Evolutionary conservation across 805 yeast genomes (phyloP).

Genomic region (Kodamaea leandrae): DNA sequence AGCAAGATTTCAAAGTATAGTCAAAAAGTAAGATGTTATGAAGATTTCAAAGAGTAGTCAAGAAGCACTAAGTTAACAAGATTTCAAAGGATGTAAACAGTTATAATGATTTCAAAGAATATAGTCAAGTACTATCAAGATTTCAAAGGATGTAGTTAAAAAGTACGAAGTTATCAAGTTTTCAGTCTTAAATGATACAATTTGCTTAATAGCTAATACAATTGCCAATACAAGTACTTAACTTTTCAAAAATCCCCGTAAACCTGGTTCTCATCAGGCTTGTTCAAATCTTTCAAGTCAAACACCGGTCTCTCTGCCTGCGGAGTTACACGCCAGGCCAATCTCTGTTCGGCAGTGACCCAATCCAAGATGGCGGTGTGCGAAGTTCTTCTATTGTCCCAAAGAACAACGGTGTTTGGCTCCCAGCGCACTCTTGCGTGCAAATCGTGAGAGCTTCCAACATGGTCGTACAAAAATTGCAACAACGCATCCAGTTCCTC

Average conservation of each 20-base stretch:
- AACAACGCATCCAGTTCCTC: constrained; percentile 37
- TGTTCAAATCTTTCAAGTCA: constrained; percentile 20
- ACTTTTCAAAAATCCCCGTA: constrained; percentile 8
- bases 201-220: too few species aligned
- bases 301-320: constrained; percentile 39
- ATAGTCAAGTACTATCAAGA: too few species aligned
- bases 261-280: constrained; percentile 20
- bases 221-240: too few species aligned
- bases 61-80: too few species aligned
- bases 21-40: too few species aligned
- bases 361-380: constrained; percentile 39
- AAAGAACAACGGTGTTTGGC: constrained; percentile 35
- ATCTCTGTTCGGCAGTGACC: constrained; percentile 29
- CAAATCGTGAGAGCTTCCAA: constrained; percentile 34
- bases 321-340: constrained; percentile 38
- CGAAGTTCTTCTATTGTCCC: constrained; percentile 40
- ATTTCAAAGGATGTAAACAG: too few species aligned
- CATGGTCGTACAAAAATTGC: constrained; percentile 33
- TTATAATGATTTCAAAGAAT: too few species aligned
- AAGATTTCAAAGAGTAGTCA: too few species aligned
- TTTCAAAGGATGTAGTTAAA: too few species aligned
- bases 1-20: too few species aligned
- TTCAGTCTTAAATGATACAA: too few species aligned
- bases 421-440: constrained; percentile 39
- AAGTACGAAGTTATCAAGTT: too few species aligned